phyloP scores from a whole-genome alignment of 1,284 basidiomycete species.

The Papiliotrema nemorosa region DNA sequence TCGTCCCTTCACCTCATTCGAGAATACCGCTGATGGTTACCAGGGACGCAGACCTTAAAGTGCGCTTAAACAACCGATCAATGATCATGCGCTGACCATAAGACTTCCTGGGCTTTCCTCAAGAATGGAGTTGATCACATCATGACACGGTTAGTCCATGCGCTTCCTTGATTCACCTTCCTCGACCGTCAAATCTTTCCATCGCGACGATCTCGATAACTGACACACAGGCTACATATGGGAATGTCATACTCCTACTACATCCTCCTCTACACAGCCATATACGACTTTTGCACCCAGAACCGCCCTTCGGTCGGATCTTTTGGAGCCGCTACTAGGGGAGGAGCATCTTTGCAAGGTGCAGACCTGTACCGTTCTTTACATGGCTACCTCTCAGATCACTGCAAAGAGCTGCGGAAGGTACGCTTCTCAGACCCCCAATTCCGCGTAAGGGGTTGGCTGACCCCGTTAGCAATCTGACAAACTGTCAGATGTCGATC shows the following conservation, averaged over 20 bases:
- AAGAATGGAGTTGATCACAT: slow-evolving; percentile 6
- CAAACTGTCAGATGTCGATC: slow-evolving; percentile 73
- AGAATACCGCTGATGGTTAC: background rate
- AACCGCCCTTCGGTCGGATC: slow-evolving; percentile 16
- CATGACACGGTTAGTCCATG: slow-evolving; percentile 4
- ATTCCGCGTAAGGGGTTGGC: background rate
- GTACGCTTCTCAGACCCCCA: slow-evolving; percentile 47
- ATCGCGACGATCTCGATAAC: background rate
- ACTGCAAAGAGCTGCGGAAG: slow-evolving; percentile 66
- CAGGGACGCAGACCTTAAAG: slow-evolving; percentile 8
- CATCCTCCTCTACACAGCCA: slow-evolving; percentile 87
- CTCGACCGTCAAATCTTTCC: background rate
- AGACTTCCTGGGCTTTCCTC: slow-evolving; percentile 7
- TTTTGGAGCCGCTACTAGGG: slow-evolving; percentile 49
- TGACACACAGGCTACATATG: slow-evolving; percentile 59
- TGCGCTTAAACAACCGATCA: background rate
- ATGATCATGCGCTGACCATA: background rate
- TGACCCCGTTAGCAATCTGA: slow-evolving; percentile 64
- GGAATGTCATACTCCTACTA: slow-evolving; percentile 91
- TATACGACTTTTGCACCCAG: slow-evolving; percentile 91
- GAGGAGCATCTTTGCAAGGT: slow-evolving; percentile 91
- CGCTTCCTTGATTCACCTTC: too few relatives aligned
- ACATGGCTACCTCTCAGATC: slow-evolving; percentile 74
- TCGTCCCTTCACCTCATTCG: too few relatives aligned
- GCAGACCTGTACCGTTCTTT: slow-evolving; percentile 90